Evolutionary conservation across 2,329 filamentous ascomycete species (phyloP), one percentile per base, ranked within the genome.

Genomic region (Madurella mycetomatis): DNA sequence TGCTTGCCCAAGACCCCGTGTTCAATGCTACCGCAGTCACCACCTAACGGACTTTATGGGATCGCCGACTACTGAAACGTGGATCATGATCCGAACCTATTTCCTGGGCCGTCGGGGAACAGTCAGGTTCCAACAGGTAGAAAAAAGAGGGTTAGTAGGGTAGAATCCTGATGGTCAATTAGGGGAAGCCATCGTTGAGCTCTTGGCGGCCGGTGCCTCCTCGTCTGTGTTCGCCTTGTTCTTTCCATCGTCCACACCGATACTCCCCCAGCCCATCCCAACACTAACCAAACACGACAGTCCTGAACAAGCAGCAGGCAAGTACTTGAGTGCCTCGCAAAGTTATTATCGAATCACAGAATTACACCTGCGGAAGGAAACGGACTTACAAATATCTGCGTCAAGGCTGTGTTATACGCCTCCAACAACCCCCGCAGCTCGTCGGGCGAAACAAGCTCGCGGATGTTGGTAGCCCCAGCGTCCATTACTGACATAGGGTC

Each of bases 331-430:
- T 25, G 25, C 25, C n/a, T n/a, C 3, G 25, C 25, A 3, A 25
- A 25, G 25, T 25, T 25, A 25, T 25, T 25, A 25, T 25, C 16
- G 12, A 15, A 37, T 9, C 34, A 41, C 17, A 25, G 25, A 41
- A 32, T 15, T 5, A 17, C 4, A 40, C 13, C 15, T 25, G 34
- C 9, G 32, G 16, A 41, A 11, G 9, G 25, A 17, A n/a, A n/a
- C n/a, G n/a, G 9, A 49, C 47, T 49, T 16, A 49, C 47, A 31
- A 49, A 49, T 37, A 49, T 49, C 16, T 31, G 37, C 19, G 37
- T 41, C 47, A 49, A 41, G 2, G 47, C 47, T 13, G 41, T 31
- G 37, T 41, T 32, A 16, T 49, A 49, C 18, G 47, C 47, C 12
- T 30, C 18, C 37, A 49, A 12, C 17, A 49, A 31, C 5, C 32